These are phyloP conservation scores for Entomortierella lignicola DNA, from an alignment of 192 early-diverging fungal genomes.

Conservation along the genomic window DNA sequence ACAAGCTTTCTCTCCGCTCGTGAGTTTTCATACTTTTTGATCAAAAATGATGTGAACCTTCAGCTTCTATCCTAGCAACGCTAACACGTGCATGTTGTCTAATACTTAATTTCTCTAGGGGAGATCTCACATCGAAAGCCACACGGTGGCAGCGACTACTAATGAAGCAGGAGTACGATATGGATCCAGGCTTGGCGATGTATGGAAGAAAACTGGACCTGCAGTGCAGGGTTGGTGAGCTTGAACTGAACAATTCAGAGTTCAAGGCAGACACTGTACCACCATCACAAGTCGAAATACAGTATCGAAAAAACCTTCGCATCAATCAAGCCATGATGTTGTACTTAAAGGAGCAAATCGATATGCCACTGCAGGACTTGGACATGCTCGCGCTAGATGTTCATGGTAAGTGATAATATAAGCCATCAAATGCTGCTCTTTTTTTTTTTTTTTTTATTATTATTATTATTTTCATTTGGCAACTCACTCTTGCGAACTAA, in stretches of 20 bases:
- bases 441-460: too few species aligned
- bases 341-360: conserved; percentile 17
- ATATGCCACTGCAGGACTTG: conserved; percentile 13
- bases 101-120: not conserved
- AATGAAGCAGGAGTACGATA: conserved; percentile 19
- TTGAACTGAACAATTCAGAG: conserved; percentile 31
- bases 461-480: not conserved
- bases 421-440: not conserved
- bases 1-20: conserved; percentile 20
- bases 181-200: conserved; percentile 12
- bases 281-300: conserved; percentile 20
- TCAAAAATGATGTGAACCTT: too few species aligned
- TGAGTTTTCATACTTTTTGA: conserved; percentile 18
- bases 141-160: conserved; percentile 25
- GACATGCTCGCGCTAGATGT: conserved; percentile 27
- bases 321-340: conserved; percentile 33
- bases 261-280: conserved; percentile 24
- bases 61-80: too few species aligned
- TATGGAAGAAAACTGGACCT: conserved; percentile 29
- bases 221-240: conserved; percentile 23
- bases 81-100: not conserved
- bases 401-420: conserved; percentile 11
- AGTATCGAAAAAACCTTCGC: conserved; percentile 30
- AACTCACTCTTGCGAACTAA: not conserved
- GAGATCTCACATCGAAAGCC: conserved; percentile 32